A percentile compares a stretch with the other conserved stretches of the same genome.
phyloP scores from a whole-genome alignment of 495 filamentous ascomycete genomes.

The Daldinia concentrica region DNA sequence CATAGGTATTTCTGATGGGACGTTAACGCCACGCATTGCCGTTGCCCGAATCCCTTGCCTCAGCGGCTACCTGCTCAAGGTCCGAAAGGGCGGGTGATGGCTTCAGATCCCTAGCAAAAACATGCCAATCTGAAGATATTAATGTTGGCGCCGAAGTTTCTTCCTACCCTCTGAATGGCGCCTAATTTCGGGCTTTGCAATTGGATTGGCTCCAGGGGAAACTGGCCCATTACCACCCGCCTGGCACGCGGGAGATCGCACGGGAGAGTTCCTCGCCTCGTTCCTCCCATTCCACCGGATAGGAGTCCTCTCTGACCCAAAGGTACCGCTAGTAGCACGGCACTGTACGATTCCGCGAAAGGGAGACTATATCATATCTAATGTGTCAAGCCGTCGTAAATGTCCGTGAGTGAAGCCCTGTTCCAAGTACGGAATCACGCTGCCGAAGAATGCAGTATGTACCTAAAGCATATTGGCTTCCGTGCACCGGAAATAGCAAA shows the following conservation, averaged over 20 bases:
- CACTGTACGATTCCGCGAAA: slow-evolving; percentile 14
- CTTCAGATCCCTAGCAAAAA: slow-evolving; percentile 27
- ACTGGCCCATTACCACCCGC: slow-evolving; percentile 16
- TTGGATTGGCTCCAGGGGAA: slow-evolving; percentile 16
- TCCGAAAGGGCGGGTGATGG: slow-evolving; percentile 27
- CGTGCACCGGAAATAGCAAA: slow-evolving; percentile 24
- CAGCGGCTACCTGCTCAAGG: slow-evolving; percentile 27
- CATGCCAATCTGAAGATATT: slow-evolving; percentile 23
- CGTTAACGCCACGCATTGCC: slow-evolving; percentile 31
- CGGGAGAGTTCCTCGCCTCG: slow-evolving; percentile 13
- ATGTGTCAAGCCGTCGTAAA: slow-evolving; percentile 26
- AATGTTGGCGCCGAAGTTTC: slow-evolving; percentile 11
- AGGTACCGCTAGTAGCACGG: slow-evolving; percentile 5
- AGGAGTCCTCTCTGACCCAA: slow-evolving; percentile 15
- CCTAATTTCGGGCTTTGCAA: slow-evolving; percentile 15
- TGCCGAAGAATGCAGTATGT: slow-evolving; percentile 21
- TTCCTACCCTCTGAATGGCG: slow-evolving; percentile 2
- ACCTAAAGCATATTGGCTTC: slow-evolving; percentile 16
- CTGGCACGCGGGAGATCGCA: slow-evolving; percentile 23
- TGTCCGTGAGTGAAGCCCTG: slow-evolving; percentile 17
- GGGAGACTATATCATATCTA: slow-evolving; percentile 12
- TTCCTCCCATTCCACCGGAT: slow-evolving; percentile 28
- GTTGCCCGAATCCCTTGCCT: slow-evolving; percentile 31
- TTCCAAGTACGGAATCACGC: slow-evolving; percentile 22
- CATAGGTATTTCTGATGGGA: slow-evolving; percentile 27